Evolutionary conservation across 2,329 filamentous ascomycete species (phyloP).

Genomic region (Ceratocystis diversiconidia): DNA sequence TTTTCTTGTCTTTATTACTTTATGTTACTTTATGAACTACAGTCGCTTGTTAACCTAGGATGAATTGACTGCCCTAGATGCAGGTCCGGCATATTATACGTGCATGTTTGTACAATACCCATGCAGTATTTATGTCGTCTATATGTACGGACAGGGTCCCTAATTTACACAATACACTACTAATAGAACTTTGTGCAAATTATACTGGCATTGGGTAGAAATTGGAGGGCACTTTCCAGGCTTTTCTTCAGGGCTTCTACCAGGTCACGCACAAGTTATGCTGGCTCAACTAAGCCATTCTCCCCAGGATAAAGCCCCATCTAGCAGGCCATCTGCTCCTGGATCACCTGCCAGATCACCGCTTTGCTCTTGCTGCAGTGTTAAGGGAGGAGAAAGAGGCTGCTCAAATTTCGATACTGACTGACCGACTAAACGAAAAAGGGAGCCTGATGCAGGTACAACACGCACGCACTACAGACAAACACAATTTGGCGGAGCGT

Average conservation of each 20-base stretch:
- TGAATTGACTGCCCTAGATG: slow-evolving; percentile 5
- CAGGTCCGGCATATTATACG: slow-evolving; percentile 7
- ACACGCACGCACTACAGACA: neutral
- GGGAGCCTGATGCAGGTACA: neutral
- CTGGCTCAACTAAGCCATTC: neutral
- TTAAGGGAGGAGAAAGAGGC: neutral
- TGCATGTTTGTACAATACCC: neutral
- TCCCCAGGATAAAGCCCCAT: neutral
- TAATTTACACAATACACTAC: neutral
- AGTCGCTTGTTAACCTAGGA: neutral
- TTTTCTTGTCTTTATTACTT: neutral
- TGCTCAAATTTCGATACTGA: neutral
- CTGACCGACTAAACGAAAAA: neutral
- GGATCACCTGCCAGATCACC: neutral
- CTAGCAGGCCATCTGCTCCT: neutral
- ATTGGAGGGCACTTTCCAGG: neutral
- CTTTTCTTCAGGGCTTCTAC: neutral
- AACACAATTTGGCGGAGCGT: neutral
- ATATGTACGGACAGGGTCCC: too few species aligned
- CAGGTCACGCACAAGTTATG: neutral
- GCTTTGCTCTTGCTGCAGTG: neutral
- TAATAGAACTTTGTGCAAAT: slow-evolving; percentile 1
- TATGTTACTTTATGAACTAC: neutral
- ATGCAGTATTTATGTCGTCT: too few species aligned
- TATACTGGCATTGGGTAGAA: neutral